Percentiles rank a stretch among this genome's conserved stretches.
phyloP scores from a whole-genome alignment of 2,329 filamentous ascomycete species.

The Falciphora oryzae region DNA sequence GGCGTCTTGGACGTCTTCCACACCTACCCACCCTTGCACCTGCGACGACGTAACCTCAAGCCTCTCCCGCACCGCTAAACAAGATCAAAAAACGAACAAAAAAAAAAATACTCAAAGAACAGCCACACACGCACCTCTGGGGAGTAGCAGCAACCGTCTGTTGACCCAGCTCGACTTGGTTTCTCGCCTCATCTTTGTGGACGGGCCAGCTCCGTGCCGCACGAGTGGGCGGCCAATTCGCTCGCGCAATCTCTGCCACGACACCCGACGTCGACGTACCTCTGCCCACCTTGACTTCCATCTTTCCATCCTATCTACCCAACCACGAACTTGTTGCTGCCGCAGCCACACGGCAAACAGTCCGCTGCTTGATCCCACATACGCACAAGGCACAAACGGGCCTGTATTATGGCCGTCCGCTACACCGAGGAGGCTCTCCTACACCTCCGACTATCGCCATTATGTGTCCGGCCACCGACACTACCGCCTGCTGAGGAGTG shows the following conservation, averaged over 20 bases:
- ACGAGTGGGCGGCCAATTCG: background rate
- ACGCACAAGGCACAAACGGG: background rate
- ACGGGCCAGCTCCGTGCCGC: background rate
- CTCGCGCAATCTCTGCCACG: conserved; percentile 1
- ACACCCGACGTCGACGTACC: background rate
- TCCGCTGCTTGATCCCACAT: background rate
- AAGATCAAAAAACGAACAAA: background rate
- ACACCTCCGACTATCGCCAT: conserved; percentile 70
- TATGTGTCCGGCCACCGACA: conserved; percentile 72
- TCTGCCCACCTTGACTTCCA: background rate
- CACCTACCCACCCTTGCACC: background rate
- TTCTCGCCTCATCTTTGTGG: background rate
- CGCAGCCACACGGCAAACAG: background rate
- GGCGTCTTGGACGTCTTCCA: background rate
- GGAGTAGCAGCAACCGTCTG: background rate
- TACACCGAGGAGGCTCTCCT: conserved; percentile 76
- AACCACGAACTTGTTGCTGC: background rate
- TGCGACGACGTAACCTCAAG: background rate
- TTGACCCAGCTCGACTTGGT: background rate
- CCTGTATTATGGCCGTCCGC: conserved; percentile 45
- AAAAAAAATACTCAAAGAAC: background rate
- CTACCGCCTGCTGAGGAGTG: conserved; percentile 86
- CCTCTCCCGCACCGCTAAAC: background rate
- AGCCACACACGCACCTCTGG: background rate
- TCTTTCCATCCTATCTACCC: background rate